Evolutionary conservation across 306 rosid genomes (phyloP), one percentile per base, ranked within the genome.

Genomic region (Alnus glutinosa): DNA sequence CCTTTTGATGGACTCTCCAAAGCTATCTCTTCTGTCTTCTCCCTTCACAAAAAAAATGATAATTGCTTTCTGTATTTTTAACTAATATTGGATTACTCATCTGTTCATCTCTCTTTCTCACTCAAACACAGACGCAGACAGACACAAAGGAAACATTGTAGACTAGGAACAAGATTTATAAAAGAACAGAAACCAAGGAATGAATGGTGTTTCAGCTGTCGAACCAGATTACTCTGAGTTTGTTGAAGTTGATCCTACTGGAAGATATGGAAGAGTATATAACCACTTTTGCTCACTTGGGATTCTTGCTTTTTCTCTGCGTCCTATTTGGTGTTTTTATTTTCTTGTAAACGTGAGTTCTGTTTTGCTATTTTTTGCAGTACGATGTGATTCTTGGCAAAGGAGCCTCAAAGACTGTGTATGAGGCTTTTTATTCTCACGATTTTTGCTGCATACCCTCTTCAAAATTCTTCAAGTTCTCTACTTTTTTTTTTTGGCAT

Each of bases 231-330:
- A 64, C 89, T 79, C 89, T 61, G 96, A 93, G 71, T 89, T 85
- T 80, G 97, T 93, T 75, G 99, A 96, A 86, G 90, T 90, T 87
- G 99, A 96, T 91, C 99, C 99, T 30, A 88, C 96, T 1, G 93
- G 99, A 82, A 93, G 99, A 96, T 96, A 96, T 86, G 98, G 99
- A 90, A 88, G 99, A 89, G 99, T 96, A 91, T 58, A 62, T 70
- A 72, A 18, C 19, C 71, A 44, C 61, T 70, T 44, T 52, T 52
- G 46, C n/a, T 73, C 71, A 11, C 19, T 68, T 42, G 28, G 12
- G 37, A 11, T 59, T 19, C 36, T 68, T 39, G 50, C 72, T 44
- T 18, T 39, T 10, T 63, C 9, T 85, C 2, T 55, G 19, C 54
- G 11, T 52, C 37, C 5, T 67, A 50, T 32, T 77, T 72, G 19